Conservation (phyloP, 2,329 filamentous ascomycete genomes). For the Aspergillus sp. region DNA sequence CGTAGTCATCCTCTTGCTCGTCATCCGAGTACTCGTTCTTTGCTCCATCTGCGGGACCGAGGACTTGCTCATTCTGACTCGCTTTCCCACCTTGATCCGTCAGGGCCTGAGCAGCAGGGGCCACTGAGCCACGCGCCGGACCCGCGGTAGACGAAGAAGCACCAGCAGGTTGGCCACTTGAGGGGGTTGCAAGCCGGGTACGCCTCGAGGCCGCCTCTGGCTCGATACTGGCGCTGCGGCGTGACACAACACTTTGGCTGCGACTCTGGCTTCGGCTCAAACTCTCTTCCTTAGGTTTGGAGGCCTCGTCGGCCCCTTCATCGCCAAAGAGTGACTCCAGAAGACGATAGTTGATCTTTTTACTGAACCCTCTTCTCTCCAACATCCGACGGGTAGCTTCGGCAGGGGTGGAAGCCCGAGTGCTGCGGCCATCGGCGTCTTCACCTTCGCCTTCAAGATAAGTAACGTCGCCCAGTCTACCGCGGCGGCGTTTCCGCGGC, state of each 20-base stretch:
- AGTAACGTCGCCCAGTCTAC: slow-evolving; percentile 49
- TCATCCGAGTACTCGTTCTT: slow-evolving; percentile 17
- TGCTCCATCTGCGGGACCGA: slow-evolving; percentile 22
- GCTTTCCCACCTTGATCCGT: slow-evolving; percentile 15
- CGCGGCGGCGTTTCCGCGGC: slow-evolving; percentile 53
- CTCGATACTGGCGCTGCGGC: slow-evolving; percentile 32
- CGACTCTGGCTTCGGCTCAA: slow-evolving; percentile 36
- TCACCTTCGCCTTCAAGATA: slow-evolving; percentile 50
- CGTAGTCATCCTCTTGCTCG: slow-evolving; percentile 28
- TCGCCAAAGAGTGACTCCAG: slow-evolving; percentile 43
- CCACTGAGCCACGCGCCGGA: slow-evolving; percentile 5
- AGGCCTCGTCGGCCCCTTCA: slow-evolving; percentile 32
- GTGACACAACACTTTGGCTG: slow-evolving; percentile 36
- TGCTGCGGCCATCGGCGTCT: slow-evolving; percentile 65
- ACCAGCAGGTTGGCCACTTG: slow-evolving; percentile 17
- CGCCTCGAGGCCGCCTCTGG: slow-evolving; percentile 23
- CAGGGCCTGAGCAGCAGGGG: slow-evolving; percentile 7
- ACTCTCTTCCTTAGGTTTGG: slow-evolving; percentile 32
- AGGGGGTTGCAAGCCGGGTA: slow-evolving; percentile 18
- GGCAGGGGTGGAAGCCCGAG: slow-evolving; percentile 66
- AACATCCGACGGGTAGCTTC: slow-evolving; percentile 70
- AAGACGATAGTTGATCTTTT: slow-evolving; percentile 69
- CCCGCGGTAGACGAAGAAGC: slow-evolving; percentile 17
- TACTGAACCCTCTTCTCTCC: slow-evolving; percentile 68
- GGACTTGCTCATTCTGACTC: slow-evolving; percentile 26